Evolutionary conservation across 2,329 filamentous ascomycete species (phyloP).

Genomic region (Fusarium camptoceras): DNA sequence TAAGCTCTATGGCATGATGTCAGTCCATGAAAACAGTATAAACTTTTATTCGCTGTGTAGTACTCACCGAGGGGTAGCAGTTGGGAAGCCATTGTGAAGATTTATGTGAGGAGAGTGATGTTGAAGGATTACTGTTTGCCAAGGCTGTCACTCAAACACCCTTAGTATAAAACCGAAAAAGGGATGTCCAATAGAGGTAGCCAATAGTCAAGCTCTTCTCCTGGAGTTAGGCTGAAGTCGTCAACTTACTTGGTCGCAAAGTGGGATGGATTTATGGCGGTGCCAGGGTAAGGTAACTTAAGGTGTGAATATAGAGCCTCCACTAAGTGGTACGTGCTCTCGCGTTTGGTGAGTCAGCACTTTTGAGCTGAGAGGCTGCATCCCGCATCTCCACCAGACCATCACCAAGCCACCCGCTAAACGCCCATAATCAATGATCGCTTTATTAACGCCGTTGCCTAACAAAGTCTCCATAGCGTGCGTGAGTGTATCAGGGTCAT

Average conservation of each 20-base stretch:
- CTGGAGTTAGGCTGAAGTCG: slow-evolving; percentile 23
- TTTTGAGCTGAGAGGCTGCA: too few species aligned
- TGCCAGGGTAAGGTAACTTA: slow-evolving; percentile 20
- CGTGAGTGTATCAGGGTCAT: slow-evolving; percentile 39
- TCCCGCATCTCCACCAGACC: slow-evolving; percentile 4
- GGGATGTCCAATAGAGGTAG: neutral
- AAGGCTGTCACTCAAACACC: neutral
- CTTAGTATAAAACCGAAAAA: neutral
- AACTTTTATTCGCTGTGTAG: neutral
- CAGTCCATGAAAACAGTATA: slow-evolving; percentile 22
- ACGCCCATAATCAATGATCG: slow-evolving; percentile 29
- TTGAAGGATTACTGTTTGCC: neutral
- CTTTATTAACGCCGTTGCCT: slow-evolving; percentile 51
- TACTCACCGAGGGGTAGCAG: slow-evolving; percentile 75
- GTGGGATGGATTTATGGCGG: slow-evolving; percentile 43
- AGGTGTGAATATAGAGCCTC: slow-evolving; percentile 39
- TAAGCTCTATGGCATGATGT: slow-evolving; percentile 75
- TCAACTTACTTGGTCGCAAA: slow-evolving; percentile 43
- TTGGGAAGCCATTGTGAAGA: slow-evolving; percentile 73
- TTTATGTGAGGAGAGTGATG: slow-evolving; percentile 14
- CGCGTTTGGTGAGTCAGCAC: slow-evolving; percentile 53
- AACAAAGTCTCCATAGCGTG: slow-evolving; percentile 30
- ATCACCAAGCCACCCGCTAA: slow-evolving; percentile 24
- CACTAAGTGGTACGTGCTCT: slow-evolving; percentile 47
- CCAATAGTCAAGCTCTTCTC: slow-evolving; percentile 9